Evolutionary conservation across 2,329 filamentous ascomycete genomes (phyloP), one percentile per base, ranked within the genome.

Genomic region (Arthrobotrys iridis): DNA sequence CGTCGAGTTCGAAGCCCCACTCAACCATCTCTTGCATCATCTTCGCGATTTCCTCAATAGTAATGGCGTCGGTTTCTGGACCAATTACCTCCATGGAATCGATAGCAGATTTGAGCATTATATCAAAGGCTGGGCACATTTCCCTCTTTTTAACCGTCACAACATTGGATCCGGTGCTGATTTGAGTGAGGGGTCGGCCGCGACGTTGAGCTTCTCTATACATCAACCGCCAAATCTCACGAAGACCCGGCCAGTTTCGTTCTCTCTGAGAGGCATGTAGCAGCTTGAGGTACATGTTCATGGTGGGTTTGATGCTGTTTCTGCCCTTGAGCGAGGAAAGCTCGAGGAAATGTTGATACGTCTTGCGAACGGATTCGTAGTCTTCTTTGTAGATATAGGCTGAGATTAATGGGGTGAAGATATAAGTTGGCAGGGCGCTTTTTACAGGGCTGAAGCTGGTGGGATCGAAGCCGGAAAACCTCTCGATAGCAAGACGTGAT

Each of bases 361-460:
- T 74, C 37, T 30, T 62, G 24, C 45, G 43, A 7, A 74, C 70
- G 3, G 62, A 33, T 1, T 74, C 70, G 37, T 74, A 74, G 7
- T 74, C 62, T 57, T 74, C 70, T 28, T 74, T 74, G 62, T 62
- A 74, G 35, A 74, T 74, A 13, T 74, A 74, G 7, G 70, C 62
- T 15, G 70, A 78, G 24, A 79, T 74, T 35, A 79, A 58, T 4
- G 79, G 79, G 1, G 78, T 77, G 72, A 79, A 79, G 26, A 79
- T 63, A 63, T 77, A 77, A 6, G 78, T 71, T 4, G 79, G 79
- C 4, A 78, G 77, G 8, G 79, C 77, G 10, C 76, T 65, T 50
- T 79, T 79, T 45, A 77, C 71, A 6, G 48, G 10, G 40, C 76
- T 77, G 46, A 75, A 76, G 30, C 77, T 79, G 22, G 66, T 67